Conservation (phyloP, 768 basidiomycete genomes). For the Auricularia cornea region DNA sequence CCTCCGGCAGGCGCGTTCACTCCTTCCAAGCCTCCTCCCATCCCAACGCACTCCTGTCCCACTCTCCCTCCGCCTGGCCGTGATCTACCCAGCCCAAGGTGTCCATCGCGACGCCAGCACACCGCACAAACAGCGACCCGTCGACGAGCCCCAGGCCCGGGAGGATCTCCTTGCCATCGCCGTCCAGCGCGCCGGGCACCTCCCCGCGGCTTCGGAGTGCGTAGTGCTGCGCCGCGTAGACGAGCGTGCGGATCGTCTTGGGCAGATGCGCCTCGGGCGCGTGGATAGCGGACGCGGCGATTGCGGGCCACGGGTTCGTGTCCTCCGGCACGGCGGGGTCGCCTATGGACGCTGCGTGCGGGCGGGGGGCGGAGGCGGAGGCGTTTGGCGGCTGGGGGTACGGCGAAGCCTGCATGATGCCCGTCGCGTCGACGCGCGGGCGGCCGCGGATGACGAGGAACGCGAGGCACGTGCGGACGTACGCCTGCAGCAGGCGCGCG, state of each 20-base stretch:
- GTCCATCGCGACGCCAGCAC: slow-evolving; percentile 49
- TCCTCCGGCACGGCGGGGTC: slow-evolving; percentile 27
- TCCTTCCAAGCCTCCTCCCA: slow-evolving; percentile 54
- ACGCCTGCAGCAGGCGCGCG: slow-evolving; percentile 37
- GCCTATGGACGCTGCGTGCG: neutral
- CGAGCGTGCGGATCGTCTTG: slow-evolving; percentile 42
- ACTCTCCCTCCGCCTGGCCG: slow-evolving; percentile 40
- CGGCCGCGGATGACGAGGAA: slow-evolving; percentile 38
- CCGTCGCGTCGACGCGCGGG: slow-evolving; percentile 40
- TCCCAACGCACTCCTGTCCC: slow-evolving; percentile 51
- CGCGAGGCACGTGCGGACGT: slow-evolving; percentile 31
- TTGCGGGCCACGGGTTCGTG: slow-evolving; percentile 45
- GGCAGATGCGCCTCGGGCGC: slow-evolving; percentile 44
- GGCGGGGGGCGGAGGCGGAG: neutral
- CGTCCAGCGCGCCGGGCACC: slow-evolving; percentile 35
- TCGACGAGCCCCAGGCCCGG: slow-evolving; percentile 37
- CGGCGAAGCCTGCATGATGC: neutral
- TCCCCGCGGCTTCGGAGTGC: slow-evolving; percentile 33
- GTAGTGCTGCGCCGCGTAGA: slow-evolving; percentile 40
- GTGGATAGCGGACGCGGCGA: slow-evolving; percentile 38
- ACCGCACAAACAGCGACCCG: slow-evolving; percentile 48
- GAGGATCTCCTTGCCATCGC: slow-evolving; percentile 37
- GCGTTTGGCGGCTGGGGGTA: too few relatives aligned
- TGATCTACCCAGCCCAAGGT: slow-evolving; percentile 46
- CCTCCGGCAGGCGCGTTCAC: neutral